These are phyloP conservation scores for Aquilaria malaccensis DNA, from an alignment of 345 rosid species.

Conservation along the genomic window DNA sequence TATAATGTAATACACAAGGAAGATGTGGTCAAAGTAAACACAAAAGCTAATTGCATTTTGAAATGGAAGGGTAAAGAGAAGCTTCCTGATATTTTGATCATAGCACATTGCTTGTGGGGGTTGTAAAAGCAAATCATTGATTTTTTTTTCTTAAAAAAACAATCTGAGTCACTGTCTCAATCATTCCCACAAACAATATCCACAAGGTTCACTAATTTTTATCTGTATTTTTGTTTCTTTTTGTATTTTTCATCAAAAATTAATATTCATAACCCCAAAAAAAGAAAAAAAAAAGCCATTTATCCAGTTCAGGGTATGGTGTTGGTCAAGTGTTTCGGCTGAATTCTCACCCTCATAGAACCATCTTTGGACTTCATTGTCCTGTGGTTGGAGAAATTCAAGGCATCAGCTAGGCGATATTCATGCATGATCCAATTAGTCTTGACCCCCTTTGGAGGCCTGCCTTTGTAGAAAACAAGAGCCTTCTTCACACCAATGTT, in stretches of 20 bases:
- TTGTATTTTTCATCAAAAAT: too few relatives aligned
- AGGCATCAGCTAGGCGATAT: slow-evolving; percentile 60
- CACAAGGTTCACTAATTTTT: too few relatives aligned
- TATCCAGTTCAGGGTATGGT: too few relatives aligned
- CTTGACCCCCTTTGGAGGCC: slow-evolving; percentile 88
- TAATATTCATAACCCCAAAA: too few relatives aligned
- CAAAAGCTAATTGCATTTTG: background rate
- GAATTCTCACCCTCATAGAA: slow-evolving; percentile 78
- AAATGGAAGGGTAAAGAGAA: too few relatives aligned
- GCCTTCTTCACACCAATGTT: slow-evolving; percentile 93
- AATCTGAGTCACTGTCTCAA: background rate
- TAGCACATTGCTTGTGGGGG: slow-evolving; percentile 2
- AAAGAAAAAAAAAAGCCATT: too few relatives aligned
- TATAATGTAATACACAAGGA: background rate
- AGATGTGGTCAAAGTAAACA: too few relatives aligned
- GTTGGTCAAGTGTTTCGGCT: too few relatives aligned
- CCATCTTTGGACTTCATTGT: slow-evolving; percentile 50
- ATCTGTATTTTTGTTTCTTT: too few relatives aligned
- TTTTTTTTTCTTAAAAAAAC: background rate
- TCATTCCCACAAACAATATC: background rate
- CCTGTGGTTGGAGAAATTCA: slow-evolving; percentile 16
- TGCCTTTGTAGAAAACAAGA: slow-evolving; percentile 90
- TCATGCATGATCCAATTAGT: slow-evolving; percentile 99
- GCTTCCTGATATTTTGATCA: background rate
- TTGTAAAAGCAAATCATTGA: slow-evolving; percentile 3